A percentile compares a stretch with the other conserved stretches of the same genome.
Evolutionary conservation across 371 early-diverging fungal genomes (phyloP).

Genomic region (Mucor sp.): DNA sequence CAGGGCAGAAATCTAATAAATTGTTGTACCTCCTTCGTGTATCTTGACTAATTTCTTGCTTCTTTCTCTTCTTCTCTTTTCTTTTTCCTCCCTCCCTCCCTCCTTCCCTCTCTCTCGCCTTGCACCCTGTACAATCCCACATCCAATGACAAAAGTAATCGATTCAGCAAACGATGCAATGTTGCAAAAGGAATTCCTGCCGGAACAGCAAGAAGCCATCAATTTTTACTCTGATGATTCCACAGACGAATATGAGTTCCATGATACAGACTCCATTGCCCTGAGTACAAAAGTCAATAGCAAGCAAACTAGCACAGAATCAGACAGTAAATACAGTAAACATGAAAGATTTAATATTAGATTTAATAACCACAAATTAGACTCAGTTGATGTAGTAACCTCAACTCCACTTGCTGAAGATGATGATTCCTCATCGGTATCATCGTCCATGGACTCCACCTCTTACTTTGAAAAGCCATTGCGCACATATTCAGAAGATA

Average conservation of each 20-base stretch:
- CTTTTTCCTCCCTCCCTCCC: neutral
- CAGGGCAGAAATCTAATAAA: constrained; percentile 1
- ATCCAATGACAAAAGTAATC: neutral
- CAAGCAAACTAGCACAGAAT: neutral
- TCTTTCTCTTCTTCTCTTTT: neutral
- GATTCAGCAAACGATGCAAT: neutral
- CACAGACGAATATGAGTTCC: constrained; percentile 10
- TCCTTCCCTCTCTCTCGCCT: neutral
- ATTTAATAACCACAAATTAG: constrained; percentile 3
- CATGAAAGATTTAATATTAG: neutral
- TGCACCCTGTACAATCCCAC: neutral
- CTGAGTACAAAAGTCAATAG: neutral
- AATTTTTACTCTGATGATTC: constrained; percentile 15
- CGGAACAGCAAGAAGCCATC: constrained; percentile 8
- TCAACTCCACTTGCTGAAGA: neutral
- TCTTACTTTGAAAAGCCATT: constrained; percentile 22
- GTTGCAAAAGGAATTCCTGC: neutral
- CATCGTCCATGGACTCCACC: neutral
- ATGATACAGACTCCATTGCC: neutral
- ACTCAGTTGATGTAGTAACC: constrained; percentile 4
- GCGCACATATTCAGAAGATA: constrained; percentile 22
- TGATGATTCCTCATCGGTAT: neutral
- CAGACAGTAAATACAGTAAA: neutral
- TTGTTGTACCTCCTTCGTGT: constrained; percentile 5
- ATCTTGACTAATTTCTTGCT: neutral